Evolutionary conservation across 73 alveolate species (phyloP).

Genomic region (Paramecium octaurelia): DNA sequence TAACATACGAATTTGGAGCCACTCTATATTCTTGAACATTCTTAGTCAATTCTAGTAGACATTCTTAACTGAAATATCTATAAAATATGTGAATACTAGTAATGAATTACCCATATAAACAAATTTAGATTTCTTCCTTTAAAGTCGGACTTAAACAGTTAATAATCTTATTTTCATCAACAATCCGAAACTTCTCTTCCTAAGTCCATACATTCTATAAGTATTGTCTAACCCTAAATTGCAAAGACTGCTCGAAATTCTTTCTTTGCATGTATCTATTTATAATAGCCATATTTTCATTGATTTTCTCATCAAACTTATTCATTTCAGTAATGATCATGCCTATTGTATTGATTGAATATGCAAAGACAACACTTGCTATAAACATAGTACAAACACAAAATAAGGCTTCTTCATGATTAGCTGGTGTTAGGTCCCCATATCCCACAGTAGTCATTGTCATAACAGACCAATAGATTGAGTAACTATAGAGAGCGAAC

Average conservation of each 20-base stretch:
- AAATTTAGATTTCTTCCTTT: not conserved
- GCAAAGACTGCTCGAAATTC: not conserved
- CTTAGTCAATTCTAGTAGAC: not conserved
- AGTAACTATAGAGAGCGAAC: slow-evolving; percentile 36
- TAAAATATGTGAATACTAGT: not conserved
- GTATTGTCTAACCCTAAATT: slow-evolving; percentile 40
- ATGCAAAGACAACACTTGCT: slow-evolving; percentile 54
- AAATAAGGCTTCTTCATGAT: slow-evolving; percentile 39
- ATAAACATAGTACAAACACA: slow-evolving; percentile 55
- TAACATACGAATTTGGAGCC: not conserved
- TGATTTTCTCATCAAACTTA: slow-evolving; percentile 15
- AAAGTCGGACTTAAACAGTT: not conserved
- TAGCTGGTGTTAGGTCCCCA: slow-evolving; percentile 58
- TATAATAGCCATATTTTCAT: slow-evolving; percentile 56
- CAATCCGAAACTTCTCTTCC: slow-evolving; percentile 8
- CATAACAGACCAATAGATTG: slow-evolving; percentile 51
- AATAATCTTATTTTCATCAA: slow-evolving; percentile 1
- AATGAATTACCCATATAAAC: slow-evolving; percentile 24
- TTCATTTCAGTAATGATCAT: slow-evolving; percentile 38
- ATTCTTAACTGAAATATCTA: slow-evolving; percentile 2
- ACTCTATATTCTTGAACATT: not conserved
- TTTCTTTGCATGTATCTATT: slow-evolving; percentile 49
- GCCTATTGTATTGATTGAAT: slow-evolving; percentile 50
- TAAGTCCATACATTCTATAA: not conserved
- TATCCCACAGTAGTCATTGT: slow-evolving; percentile 63